Conservation (phyloP, 768 basidiomycete genomes). For the Boletus vinaceobasis region DNA sequence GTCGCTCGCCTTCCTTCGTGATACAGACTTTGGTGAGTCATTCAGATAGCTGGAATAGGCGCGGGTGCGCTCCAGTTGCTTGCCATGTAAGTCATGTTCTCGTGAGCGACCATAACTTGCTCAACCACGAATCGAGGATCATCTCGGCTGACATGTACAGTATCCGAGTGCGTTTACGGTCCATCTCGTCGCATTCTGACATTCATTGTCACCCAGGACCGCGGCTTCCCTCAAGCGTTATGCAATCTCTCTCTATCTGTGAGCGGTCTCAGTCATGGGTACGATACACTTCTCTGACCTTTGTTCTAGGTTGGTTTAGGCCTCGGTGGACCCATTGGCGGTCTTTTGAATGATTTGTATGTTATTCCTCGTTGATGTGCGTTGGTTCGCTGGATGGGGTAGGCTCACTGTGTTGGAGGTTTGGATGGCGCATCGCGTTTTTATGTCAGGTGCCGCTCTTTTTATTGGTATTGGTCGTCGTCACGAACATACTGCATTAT, state of each 20-base stretch:
- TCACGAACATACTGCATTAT: slow-evolving; percentile 3
- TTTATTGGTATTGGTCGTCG: not conserved
- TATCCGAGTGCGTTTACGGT: slow-evolving; percentile 10
- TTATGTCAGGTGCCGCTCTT: slow-evolving; percentile 9
- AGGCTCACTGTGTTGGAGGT: not conserved
- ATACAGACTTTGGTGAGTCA: not conserved
- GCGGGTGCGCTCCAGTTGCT: slow-evolving; percentile 21
- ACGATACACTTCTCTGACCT: not conserved
- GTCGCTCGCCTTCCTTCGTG: not conserved
- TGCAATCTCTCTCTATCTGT: slow-evolving; percentile 22
- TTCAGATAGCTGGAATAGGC: slow-evolving; percentile 21
- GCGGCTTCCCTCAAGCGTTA: slow-evolving; percentile 39
- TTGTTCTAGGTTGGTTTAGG: slow-evolving; percentile 8
- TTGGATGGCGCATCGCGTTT: slow-evolving; percentile 20
- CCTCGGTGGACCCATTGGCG: slow-evolving; percentile 10
- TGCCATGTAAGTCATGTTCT: slow-evolving; percentile 11
- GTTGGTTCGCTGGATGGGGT: not conserved
- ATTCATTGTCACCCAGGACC: not conserved
- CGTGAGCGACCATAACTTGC: not conserved
- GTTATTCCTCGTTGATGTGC: not conserved
- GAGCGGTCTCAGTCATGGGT: not conserved
- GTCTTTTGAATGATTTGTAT: slow-evolving; percentile 12
- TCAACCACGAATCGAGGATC: slow-evolving; percentile 10
- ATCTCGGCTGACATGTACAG: slow-evolving; percentile 21
- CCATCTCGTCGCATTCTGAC: not conserved